These are phyloP conservation scores for Sergeia podlipaevii DNA, from an alignment of 208 protist genomes.

Conservation along the genomic window DNA sequence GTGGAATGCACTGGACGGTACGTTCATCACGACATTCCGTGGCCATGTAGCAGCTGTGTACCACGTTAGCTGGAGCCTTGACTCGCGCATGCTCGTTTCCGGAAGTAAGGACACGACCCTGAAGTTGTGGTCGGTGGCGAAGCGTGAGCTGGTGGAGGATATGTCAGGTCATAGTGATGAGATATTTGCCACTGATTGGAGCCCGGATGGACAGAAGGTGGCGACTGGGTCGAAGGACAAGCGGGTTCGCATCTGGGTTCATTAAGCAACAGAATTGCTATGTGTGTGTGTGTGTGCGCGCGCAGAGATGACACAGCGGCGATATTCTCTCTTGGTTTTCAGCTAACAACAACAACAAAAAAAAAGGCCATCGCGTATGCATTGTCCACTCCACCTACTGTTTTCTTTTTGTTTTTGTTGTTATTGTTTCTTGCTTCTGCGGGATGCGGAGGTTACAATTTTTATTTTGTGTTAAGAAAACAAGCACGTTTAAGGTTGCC, in stretches of 20 bases:
- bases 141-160: conserved; percentile 92
- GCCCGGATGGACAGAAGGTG: conserved; percentile 95
- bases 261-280: too few species aligned
- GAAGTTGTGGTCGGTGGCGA: conserved; percentile 95
- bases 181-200: conserved; percentile 97
- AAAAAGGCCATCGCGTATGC: too few species aligned
- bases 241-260: conserved; percentile 86
- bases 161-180: conserved; percentile 98
- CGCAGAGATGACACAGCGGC: background rate
- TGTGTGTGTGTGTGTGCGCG: too few species aligned
- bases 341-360: too few species aligned
- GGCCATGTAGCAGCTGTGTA: conserved; percentile 98
- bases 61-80: conserved; percentile 95
- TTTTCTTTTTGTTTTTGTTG: too few species aligned
- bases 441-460: too few species aligned
- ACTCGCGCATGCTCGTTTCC: conserved; percentile 94
- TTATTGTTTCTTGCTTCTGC: too few species aligned
- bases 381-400: too few species aligned
- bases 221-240: conserved; percentile 97
- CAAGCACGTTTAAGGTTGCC: too few species aligned
- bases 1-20: conserved; percentile 92
- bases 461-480: too few species aligned
- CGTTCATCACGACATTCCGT: conserved; percentile 93
- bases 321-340: too few species aligned
- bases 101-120: conserved; percentile 97